phyloP scores from a whole-genome alignment of 176 grass and related monocot genomes.

The Cenchrus americanus region DNA sequence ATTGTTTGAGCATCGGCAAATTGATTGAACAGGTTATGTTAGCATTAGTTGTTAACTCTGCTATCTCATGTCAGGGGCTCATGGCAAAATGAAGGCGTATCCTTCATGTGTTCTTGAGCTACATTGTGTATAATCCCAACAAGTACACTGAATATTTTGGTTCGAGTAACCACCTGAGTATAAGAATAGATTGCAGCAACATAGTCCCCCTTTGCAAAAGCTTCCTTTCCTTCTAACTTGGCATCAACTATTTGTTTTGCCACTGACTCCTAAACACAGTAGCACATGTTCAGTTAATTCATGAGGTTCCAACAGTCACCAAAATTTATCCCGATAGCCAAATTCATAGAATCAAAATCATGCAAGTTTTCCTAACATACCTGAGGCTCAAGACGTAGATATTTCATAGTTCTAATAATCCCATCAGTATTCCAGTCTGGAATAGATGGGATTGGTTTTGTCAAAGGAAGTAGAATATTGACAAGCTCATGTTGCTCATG shows the following conservation, averaged over 20 bases:
- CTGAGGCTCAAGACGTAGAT: not conserved
- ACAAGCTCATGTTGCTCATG: slow-evolving; percentile 36
- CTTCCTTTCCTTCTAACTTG: slow-evolving; percentile 27
- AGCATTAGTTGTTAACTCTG: not conserved
- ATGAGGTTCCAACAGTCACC: not conserved
- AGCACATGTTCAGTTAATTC: not conserved
- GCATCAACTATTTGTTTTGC: not conserved
- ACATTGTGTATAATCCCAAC: not conserved
- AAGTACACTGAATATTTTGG: not conserved
- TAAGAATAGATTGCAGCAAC: not conserved
- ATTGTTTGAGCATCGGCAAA: not conserved
- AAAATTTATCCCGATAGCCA: no score
- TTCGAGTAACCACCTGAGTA: not conserved
- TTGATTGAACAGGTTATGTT: not conserved
- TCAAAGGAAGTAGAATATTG: slow-evolving; percentile 49
- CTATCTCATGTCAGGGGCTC: not conserved
- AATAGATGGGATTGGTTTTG: slow-evolving; percentile 39
- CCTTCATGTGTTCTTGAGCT: not conserved
- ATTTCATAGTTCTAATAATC: slow-evolving; percentile 1
- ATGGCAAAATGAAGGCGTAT: not conserved
- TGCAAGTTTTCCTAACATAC: not conserved
- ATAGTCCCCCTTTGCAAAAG: slow-evolving; percentile 7
- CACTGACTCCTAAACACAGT: not conserved
- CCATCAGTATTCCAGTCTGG: slow-evolving; percentile 28
- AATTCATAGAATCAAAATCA: not conserved